Base-by-base conservation (phyloP, 73 alveolate species). In the Stentor roeselii region DNA sequence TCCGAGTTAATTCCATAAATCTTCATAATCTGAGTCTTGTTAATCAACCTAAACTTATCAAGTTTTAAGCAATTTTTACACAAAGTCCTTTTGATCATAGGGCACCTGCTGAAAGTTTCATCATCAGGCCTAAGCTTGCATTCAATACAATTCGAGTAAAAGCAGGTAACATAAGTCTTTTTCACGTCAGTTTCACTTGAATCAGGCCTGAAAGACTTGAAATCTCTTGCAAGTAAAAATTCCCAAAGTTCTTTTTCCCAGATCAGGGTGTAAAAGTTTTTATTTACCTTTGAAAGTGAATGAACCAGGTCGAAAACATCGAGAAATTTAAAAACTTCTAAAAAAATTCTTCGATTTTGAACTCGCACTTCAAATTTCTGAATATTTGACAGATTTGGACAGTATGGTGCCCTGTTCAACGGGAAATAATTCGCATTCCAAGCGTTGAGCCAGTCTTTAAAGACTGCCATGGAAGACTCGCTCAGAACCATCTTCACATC, bases 191-290 rank as follows among this genome's bases (percentile, higher is more conserved):
- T n/a, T 50, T 50, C 67, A 11, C 21, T 21, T 50, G 21, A 11
- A 27, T 67, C 41, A 21, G n/a, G 50, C 1, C 27, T 40, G 34
- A 32, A 1, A 1, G 0, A 1, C 0, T 30, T 0, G 34, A 67
- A 67, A 21, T 67, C 80, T 0, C 37, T 67, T 67, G 14, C 2
- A 30, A 1, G 14, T 1, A 21, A 67, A 34, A n/a, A 67, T 21
- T 67, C 27, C 80, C 80, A 67, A 67, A 67, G 80, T 34, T 67
- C 80, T 67, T n/a, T 27, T 11, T 67, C 80, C 37, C 80, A 67
- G 1, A 40, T 67, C 1, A 34, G 21, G 34, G 21, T 36, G 34
- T 67, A 67, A 67, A 67, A 67, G 27, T 67, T 40, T 32, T 32
- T 67, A 2, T 40, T 21, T 14, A 67, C 80, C 14, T 27, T 27